phyloP scores from a whole-genome alignment of 805 yeast genomes.

The Saccharomycopsis javanensis region DNA sequence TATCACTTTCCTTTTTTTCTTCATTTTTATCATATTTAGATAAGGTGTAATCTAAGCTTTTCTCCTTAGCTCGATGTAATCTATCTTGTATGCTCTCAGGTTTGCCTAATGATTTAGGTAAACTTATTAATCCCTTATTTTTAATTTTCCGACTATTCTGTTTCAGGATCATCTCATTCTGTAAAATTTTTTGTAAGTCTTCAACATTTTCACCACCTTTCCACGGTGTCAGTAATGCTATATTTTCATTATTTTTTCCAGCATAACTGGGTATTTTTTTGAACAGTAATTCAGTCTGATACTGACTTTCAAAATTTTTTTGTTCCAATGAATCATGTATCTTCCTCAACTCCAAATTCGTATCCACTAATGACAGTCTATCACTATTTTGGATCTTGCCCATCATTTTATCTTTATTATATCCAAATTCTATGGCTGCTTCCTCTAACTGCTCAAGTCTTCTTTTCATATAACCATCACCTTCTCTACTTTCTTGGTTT shows the following conservation, averaged over 20 bases:
- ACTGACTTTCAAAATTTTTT: conserved; percentile 28
- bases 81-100: conserved; percentile 25
- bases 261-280: conserved; percentile 37
- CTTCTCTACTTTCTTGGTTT: neutral
- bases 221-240: conserved; percentile 51
- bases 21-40: conserved; percentile 27
- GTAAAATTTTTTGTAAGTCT: conserved; percentile 28
- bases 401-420: conserved; percentile 25
- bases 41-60: conserved; percentile 52
- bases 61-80: conserved; percentile 52
- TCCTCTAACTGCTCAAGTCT: conserved; percentile 35
- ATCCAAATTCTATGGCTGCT: conserved; percentile 32
- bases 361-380: conserved; percentile 21
- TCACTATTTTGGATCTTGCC: neutral
- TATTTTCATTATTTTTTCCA: conserved; percentile 34
- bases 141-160: neutral
- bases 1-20: conserved; percentile 21
- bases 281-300: conserved; percentile 34
- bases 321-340: conserved; percentile 26
- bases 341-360: conserved; percentile 21
- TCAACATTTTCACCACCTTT: conserved; percentile 39
- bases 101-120: neutral
- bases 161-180: neutral
- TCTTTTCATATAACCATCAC: conserved; percentile 26
- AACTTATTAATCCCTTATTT: neutral